These are phyloP conservation scores for Geoglossum cookeanum DNA, from an alignment of 2,329 filamentous ascomycete species.

Conservation along the genomic window DNA sequence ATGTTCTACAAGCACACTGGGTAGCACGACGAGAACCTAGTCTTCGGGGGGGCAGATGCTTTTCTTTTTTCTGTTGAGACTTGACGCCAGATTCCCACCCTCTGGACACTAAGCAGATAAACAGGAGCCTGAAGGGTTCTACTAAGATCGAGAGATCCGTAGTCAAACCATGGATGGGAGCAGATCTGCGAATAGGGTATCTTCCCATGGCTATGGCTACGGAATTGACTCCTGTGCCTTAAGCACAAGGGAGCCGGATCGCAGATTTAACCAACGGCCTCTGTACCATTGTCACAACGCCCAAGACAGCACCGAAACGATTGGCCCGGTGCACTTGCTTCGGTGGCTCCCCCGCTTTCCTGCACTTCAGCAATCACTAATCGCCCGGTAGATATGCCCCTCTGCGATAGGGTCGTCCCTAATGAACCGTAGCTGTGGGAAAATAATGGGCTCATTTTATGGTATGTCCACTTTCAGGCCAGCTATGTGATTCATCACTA, in stretches of 20 bases:
- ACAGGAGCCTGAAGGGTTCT: neutral
- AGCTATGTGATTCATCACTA: neutral
- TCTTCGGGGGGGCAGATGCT: neutral
- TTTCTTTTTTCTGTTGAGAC: neutral
- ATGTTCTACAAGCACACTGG: neutral
- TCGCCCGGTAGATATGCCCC: neutral
- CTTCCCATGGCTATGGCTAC: neutral
- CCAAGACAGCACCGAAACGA: neutral
- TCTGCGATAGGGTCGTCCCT: neutral
- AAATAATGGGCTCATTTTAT: neutral
- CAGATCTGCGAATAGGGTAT: neutral
- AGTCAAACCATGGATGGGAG: neutral
- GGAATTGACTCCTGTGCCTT: neutral
- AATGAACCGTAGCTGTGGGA: neutral
- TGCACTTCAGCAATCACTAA: neutral
- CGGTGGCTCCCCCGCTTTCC: neutral
- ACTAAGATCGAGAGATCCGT: neutral
- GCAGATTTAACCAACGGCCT: neutral
- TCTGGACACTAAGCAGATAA: neutral
- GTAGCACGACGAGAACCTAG: neutral
- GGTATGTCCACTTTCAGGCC: neutral
- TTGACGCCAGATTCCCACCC: neutral
- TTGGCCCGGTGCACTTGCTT: neutral
- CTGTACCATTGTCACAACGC: neutral
- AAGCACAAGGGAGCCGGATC: neutral